Base-by-base conservation (phyloP, 306 rosid species). In the Quercus ilex region DNA sequence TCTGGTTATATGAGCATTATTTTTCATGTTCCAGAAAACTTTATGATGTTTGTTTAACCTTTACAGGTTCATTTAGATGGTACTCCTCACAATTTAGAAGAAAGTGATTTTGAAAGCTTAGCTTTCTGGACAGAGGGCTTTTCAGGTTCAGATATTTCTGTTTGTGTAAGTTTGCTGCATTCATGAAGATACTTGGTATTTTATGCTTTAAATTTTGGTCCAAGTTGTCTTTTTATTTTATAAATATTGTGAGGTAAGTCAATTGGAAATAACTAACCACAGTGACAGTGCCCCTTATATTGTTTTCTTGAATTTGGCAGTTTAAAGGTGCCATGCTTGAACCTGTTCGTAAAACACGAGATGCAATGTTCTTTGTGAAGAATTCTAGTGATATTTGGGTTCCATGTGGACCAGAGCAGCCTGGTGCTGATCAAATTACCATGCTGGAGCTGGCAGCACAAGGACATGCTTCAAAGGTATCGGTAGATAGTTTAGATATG, bases 311-410 rank as follows among this genome's bases (percentile, higher is more conserved):
- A 21, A 20, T 57, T 64, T 74, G 53, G 58, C 86, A 96, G 99
- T 98, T 96, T 74, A 96, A 93, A 84, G 99, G 91, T 87, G 99
- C 91, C 78, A 89, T 96, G 52, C 93, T 96, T 41, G 99, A 96
- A 84, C 99, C 99, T 78, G 99, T 96, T 56, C 98, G 99, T 55
- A 96, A 96, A 88, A 96, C 99, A 31, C 97, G 91, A 89, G 99
- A 96, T 79, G 99, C 98, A 75, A 96, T 89, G 99, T 93, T 86
- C 86, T 96, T 96, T 89, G 75, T 82, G 60, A 88, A 86, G 62
- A 87, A 67, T 80, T 46, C 90, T 7, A 87, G 90, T 81, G 92
- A 74, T 62, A 90, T 87, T 96, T 93, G 91, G 94, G 79, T 91
- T 56, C 99, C 99, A 18, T 93, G 99, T 77, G 97, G 99, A 82